Base-by-base conservation (phyloP, 148 eudicot genomes). In the Rhododendron molle region DNA sequence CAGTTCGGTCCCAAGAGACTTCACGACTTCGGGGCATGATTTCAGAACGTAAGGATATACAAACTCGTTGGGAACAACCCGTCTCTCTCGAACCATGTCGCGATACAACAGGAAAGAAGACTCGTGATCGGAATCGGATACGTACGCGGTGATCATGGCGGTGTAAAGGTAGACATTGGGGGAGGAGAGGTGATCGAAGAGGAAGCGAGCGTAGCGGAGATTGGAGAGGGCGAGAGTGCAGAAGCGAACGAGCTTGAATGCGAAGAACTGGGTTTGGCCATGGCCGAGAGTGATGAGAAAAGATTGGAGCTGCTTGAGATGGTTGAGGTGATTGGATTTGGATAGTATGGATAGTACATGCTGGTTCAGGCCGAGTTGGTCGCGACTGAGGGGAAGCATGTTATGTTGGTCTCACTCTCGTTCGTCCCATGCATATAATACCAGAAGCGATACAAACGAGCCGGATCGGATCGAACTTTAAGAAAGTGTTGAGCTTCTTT, bases 111-210 rank as follows among this genome's bases (percentile, higher is more conserved):
- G 32, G 83, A 91, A 28, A 20, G 92, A 86, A 0, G 92, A 85
- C 2, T 38, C 3, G 49, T 92, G 92, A 79, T 95, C 90, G 12
- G 40, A 78, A 0, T 72, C 43, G 1, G 92, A 88, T 9, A 93
- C 83, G 52, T 91, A 95, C 1, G 96, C 95, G 38, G 91, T 90
- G 90, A 95, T 89, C 87, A 95, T 88, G 43, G 96, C 95, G n/a
- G 95, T 89, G 84, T 91, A 95, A 23, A 94, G 92, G 86, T 90
- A 91, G 6, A 91, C 87, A 78, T 95, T 95, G 78, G 95, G 98
- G 2, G 90, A 90, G 44, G 26, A 30, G 46, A 93, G 81, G 58
- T 84, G 65, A 49, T 92, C 50, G 86, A 94, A 93, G 74, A 95
- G 82, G 78, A 69, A 85, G 43, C 90, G 95, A 69, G 96, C 98